These are phyloP conservation scores for Uronychia setigera DNA, from an alignment of 73 alveolate species.

Conservation along the genomic window DNA sequence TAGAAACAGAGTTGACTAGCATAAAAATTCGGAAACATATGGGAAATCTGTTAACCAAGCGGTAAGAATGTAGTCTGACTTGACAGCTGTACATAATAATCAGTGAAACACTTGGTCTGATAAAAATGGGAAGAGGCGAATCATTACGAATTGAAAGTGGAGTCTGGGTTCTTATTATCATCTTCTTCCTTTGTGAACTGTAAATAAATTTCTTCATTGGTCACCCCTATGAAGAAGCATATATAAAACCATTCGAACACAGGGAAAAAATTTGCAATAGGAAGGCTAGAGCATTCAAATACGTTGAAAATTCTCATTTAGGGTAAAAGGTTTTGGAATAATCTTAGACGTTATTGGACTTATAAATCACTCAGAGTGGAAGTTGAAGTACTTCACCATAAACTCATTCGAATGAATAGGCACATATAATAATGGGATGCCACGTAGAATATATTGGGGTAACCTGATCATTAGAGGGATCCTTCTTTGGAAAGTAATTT, in stretches of 20 bases:
- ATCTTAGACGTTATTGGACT: neutral
- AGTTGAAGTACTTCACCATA: neutral
- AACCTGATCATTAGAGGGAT: too few species aligned
- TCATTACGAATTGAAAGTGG: neutral
- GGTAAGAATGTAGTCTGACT: neutral
- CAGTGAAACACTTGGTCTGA: neutral
- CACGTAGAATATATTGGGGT: neutral
- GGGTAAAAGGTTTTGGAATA: neutral
- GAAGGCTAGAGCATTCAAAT: neutral
- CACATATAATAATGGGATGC: neutral
- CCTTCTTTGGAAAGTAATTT: too few species aligned
- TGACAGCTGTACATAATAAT: neutral
- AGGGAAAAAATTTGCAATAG: neutral
- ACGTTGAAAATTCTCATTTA: neutral
- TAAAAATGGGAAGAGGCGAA: neutral
- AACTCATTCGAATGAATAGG: neutral
- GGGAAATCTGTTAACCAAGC: neutral
- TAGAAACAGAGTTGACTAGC: neutral
- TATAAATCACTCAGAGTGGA: neutral
- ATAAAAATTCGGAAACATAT: neutral
- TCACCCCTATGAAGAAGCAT: neutral
- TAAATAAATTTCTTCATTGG: neutral
- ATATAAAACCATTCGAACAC: neutral
- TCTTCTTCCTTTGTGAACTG: neutral
- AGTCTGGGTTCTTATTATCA: neutral